Percentiles rank a stretch among this genome's conserved stretches.
phyloP scores from a whole-genome alignment of 2,329 filamentous ascomycete genomes.

The Ceratocystis lukuohia region DNA sequence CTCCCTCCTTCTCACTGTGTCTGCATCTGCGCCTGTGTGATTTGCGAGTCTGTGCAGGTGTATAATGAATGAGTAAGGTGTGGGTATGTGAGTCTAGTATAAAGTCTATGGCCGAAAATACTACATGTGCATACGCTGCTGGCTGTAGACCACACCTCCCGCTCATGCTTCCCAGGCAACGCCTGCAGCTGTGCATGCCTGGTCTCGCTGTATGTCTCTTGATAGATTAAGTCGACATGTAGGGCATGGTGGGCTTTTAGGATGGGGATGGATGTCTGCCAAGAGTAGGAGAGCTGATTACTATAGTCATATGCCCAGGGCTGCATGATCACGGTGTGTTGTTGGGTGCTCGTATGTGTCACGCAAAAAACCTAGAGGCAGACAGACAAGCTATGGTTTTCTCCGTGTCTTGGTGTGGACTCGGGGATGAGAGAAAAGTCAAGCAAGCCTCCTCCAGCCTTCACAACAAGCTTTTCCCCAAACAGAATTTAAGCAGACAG shows the following conservation, averaged over 20 bases:
- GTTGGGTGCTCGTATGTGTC: background rate
- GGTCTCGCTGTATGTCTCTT: background rate
- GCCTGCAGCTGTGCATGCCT: background rate
- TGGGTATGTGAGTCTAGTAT: no score
- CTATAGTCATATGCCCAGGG: background rate
- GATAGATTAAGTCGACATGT: background rate
- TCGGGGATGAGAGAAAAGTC: background rate
- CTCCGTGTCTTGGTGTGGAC: background rate
- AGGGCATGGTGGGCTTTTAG: background rate
- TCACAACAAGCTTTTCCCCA: background rate
- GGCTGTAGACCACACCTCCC: background rate
- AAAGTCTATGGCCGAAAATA: background rate
- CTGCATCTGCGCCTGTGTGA: no score
- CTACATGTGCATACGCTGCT: background rate
- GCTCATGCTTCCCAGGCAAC: background rate
- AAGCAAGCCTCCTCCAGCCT: background rate
- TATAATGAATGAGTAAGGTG: no score
- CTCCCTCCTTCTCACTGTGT: no score
- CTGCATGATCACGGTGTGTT: background rate
- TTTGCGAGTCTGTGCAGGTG: no score
- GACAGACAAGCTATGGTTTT: background rate
- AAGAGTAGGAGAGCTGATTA: background rate
- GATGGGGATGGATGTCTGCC: background rate
- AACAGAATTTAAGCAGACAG: background rate
- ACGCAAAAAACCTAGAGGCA: background rate